Conservation (phyloP, 257 asterid genomes). For the Ballota nigra region DNA sequence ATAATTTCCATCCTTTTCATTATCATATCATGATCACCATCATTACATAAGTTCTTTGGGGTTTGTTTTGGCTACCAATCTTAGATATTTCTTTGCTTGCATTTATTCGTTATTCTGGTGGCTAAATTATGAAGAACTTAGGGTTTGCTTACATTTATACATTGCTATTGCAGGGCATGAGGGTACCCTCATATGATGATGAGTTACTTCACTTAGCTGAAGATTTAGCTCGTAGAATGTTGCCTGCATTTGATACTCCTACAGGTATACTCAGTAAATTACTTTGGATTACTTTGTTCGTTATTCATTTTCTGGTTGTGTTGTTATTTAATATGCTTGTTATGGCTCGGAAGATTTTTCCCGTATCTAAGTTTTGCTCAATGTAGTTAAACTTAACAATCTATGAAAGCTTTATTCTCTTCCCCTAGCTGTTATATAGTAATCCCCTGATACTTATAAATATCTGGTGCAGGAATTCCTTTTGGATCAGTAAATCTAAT, state of each 20-base stretch:
- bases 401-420: not conserved
- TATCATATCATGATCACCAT: not conserved
- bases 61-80: not conserved
- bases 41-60: not conserved
- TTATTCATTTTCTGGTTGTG: not conserved
- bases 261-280: constrained; percentile 58
- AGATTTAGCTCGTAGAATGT: constrained; percentile 87
- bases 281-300: not conserved
- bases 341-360: not conserved
- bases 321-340: not conserved
- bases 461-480: constrained; percentile 82
- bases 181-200: constrained; percentile 77
- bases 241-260: constrained; percentile 99
- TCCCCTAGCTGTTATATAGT: not conserved
- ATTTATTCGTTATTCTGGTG: not conserved
- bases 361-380: not conserved
- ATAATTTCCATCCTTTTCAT: not conserved
- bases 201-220: constrained; percentile 90
- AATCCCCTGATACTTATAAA: constrained; percentile 16
- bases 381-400: not conserved
- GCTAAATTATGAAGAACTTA: not conserved
- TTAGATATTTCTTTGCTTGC: not conserved
- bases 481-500: constrained; percentile 93
- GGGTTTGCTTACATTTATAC: not conserved
- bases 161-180: constrained; percentile 76